These are phyloP conservation scores for Lojkania enalia DNA, from an alignment of 2,329 filamentous ascomycete species.

Conservation along the genomic window DNA sequence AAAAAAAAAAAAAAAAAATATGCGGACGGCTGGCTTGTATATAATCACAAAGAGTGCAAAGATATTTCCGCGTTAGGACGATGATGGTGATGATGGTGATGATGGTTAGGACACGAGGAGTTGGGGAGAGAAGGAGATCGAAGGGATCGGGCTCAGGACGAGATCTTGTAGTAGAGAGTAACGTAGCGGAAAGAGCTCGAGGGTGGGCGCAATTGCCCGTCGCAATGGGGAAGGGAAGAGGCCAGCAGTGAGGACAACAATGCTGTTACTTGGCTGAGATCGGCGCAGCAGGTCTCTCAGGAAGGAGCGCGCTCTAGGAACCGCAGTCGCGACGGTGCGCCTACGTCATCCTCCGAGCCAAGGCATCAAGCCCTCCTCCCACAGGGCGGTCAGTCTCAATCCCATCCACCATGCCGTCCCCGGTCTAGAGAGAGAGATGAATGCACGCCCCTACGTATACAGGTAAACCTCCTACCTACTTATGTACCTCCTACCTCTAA, in stretches of 20 bases:
- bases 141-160: constrained; percentile 9
- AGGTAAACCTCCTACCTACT: too few species aligned
- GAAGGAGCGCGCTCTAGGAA: constrained; percentile 25
- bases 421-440: too few species aligned
- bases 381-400: background rate
- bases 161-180: constrained; percentile 14
- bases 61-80: constrained; percentile 9
- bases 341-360: constrained; percentile 18
- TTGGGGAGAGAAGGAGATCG: constrained; percentile 16
- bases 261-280: constrained; percentile 27
- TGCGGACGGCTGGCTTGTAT: constrained; percentile 22
- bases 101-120: constrained; percentile 10
- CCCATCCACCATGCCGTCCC: too few species aligned
- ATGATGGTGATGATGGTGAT: constrained; percentile 13
- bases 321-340: constrained; percentile 25
- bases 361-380: background rate
- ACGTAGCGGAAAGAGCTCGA: constrained; percentile 15
- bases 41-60: constrained; percentile 19
- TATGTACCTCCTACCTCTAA: too few species aligned
- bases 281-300: constrained; percentile 16
- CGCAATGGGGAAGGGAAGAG: constrained; percentile 9
- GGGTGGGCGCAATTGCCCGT: constrained; percentile 23
- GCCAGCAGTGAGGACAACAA: constrained; percentile 12
- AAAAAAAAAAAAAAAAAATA: too few species aligned
- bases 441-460: too few species aligned